Conservation (phyloP, 2,329 filamentous ascomycete genomes). For the Colletotrichum trifolii region DNA sequence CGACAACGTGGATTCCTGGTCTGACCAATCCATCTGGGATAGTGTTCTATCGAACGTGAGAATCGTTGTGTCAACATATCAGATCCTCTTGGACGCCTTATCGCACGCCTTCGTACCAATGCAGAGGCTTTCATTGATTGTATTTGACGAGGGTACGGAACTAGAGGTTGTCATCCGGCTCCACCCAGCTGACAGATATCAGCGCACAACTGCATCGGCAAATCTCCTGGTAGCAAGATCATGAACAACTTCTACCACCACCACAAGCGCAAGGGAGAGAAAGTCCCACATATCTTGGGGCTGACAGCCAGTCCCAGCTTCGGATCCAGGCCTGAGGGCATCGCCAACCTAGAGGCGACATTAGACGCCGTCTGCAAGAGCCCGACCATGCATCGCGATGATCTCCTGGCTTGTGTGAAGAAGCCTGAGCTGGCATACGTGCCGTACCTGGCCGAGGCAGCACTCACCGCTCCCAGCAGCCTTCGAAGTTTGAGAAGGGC, state of each 20-base stretch:
- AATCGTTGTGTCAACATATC: slow-evolving; percentile 82
- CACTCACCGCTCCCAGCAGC: slow-evolving; percentile 45
- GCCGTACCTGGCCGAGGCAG: slow-evolving; percentile 43
- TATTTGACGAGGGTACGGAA: slow-evolving; percentile 83
- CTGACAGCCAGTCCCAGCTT: slow-evolving; percentile 84
- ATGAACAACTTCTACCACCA: slow-evolving; percentile 79
- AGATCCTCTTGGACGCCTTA: slow-evolving; percentile 79
- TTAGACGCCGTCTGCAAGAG: slow-evolving; percentile 76
- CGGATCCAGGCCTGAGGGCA: slow-evolving; percentile 62
- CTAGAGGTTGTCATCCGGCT: not conserved
- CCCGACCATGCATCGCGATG: slow-evolving; percentile 74
- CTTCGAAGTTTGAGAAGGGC: slow-evolving; percentile 56
- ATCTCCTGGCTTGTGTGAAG: slow-evolving; percentile 76
- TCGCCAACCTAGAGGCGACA: slow-evolving; percentile 74
- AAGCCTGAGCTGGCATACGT: slow-evolving; percentile 65
- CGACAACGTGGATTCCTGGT: slow-evolving; percentile 81
- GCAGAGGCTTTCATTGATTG: slow-evolving; percentile 70
- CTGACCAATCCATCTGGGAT: slow-evolving; percentile 73
- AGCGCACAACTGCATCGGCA: slow-evolving; percentile 80
- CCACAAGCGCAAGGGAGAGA: slow-evolving; percentile 48
- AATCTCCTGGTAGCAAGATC: slow-evolving; percentile 74
- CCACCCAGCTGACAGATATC: slow-evolving; percentile 34
- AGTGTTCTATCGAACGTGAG: slow-evolving; percentile 70
- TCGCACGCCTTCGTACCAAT: slow-evolving; percentile 79
- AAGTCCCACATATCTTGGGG: slow-evolving; percentile 76